Percentiles rank a stretch among this genome's conserved stretches.
phyloP scores from a whole-genome alignment of 2,329 filamentous ascomycete genomes.

The Fusarium heterosporum region DNA sequence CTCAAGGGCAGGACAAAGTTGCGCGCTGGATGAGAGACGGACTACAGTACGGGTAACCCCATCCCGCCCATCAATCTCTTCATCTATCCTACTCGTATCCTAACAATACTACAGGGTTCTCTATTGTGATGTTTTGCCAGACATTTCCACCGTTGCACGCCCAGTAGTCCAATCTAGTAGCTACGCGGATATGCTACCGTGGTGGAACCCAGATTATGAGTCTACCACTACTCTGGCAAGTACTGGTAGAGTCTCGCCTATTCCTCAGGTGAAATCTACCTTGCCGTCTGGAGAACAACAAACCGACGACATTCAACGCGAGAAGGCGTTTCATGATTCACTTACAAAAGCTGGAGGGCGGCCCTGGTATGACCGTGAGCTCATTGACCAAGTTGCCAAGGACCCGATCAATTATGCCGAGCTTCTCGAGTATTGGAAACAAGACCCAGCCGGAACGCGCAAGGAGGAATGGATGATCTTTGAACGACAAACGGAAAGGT shows the following conservation, averaged over 20 bases:
- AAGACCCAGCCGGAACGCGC: slow-evolving; percentile 3
- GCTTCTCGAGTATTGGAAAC: slow-evolving; percentile 36
- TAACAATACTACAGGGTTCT: slow-evolving; percentile 28
- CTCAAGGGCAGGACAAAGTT: slow-evolving; percentile 29
- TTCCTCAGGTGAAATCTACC: neutral
- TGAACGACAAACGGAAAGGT: slow-evolving; percentile 34
- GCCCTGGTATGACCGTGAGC: slow-evolving; percentile 36
- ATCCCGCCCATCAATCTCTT: neutral
- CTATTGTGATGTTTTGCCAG: slow-evolving; percentile 32
- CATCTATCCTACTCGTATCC: neutral
- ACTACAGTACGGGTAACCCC: slow-evolving; percentile 31
- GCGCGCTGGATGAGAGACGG: slow-evolving; percentile 35
- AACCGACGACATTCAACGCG: slow-evolving; percentile 10
- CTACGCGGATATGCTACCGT: slow-evolving; percentile 27
- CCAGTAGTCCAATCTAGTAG: slow-evolving; percentile 23
- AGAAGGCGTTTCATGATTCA: slow-evolving; percentile 20
- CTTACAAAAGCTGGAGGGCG: slow-evolving; percentile 37
- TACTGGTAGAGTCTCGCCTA: neutral
- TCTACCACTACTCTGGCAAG: slow-evolving; percentile 11
- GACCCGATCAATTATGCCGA: slow-evolving; percentile 12
- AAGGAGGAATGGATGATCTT: slow-evolving; percentile 33
- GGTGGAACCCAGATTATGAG: slow-evolving; percentile 20
- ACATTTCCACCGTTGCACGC: slow-evolving; percentile 26
- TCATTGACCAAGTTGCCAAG: slow-evolving; percentile 24
- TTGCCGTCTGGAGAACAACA: slow-evolving; percentile 18